Conservation (phyloP, 129 eudicot genomes). For the Artemisia tridentata region DNA sequence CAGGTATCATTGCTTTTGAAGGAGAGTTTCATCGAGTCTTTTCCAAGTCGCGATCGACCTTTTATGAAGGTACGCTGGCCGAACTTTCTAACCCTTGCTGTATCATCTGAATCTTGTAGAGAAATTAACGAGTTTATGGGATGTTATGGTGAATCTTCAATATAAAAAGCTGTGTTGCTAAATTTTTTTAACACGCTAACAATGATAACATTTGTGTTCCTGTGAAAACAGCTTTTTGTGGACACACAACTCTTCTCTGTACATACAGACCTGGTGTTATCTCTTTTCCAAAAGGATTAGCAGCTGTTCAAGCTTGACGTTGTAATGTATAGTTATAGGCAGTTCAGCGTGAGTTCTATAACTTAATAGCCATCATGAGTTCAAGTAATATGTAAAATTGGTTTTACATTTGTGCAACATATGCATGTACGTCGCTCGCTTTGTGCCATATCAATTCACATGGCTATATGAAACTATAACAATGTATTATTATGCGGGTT, state of each 20-base stretch:
- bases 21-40: slow-evolving; percentile 98
- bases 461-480: slow-evolving; percentile 17
- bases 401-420: slow-evolving; percentile 12
- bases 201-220: slow-evolving; percentile 1
- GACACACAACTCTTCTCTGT: slow-evolving; percentile 98
- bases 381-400: slow-evolving; percentile 14
- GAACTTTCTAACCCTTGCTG: neutral
- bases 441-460: slow-evolving; percentile 10
- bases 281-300: slow-evolving; percentile 96
- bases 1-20: slow-evolving; percentile 94
- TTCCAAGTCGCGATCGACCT: slow-evolving; percentile 83
- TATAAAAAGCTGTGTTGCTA: neutral
- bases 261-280: slow-evolving; percentile 93
- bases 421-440: neutral
- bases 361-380: slow-evolving; percentile 21
- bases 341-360: slow-evolving; percentile 40
- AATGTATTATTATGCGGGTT: slow-evolving; percentile 15
- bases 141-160: no score
- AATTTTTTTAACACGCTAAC: slow-evolving; percentile 2
- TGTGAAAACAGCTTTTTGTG: slow-evolving; percentile 66
- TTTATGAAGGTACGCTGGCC: slow-evolving; percentile 76
- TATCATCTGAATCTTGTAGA: neutral
- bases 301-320: slow-evolving; percentile 26
- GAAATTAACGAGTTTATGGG: no score
- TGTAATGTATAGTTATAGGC: slow-evolving; percentile 36